phyloP scores from a whole-genome alignment of 192 early-diverging fungal genomes.

The Gigaspora rosea region DNA sequence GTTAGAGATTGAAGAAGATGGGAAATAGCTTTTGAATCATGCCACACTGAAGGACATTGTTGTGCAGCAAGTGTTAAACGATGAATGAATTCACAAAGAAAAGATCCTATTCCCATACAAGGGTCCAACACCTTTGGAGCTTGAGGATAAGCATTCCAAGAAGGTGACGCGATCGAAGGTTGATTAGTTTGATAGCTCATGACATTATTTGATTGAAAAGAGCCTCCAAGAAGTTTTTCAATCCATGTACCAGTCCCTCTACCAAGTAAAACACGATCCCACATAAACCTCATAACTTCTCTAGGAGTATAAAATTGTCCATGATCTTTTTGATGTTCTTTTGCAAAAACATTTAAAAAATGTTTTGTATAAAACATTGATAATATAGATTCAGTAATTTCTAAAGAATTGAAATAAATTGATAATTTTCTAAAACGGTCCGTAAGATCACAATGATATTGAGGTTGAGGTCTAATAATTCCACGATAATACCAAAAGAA shows the following conservation, averaged over 20 bases:
- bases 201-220: not conserved
- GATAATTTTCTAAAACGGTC: not conserved
- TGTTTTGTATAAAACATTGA: constrained; percentile 52
- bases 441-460: not conserved
- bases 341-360: constrained; percentile 47
- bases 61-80: constrained; percentile 39
- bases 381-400: constrained; percentile 25
- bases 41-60: constrained; percentile 42
- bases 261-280: constrained; percentile 42
- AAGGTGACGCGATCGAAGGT: not conserved
- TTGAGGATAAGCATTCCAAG: constrained; percentile 10
- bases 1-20: constrained; percentile 45
- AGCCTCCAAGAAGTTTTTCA: constrained; percentile 10
- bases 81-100: constrained; percentile 52
- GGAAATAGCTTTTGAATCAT: constrained; percentile 33
- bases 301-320: constrained; percentile 63
- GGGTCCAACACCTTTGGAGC: constrained; percentile 52
- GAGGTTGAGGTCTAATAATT: not conserved
- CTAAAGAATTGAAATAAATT: constrained; percentile 9
- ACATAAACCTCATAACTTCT: constrained; percentile 59
- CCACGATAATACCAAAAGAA: constrained; percentile 26
- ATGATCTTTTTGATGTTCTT: constrained; percentile 64
- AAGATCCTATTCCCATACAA: constrained; percentile 59
- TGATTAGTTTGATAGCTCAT: not conserved
- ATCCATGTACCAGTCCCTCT: constrained; percentile 27